A percentile compares a stretch with the other conserved stretches of the same genome.
These are phyloP conservation scores for Clitoria ternatea DNA, from an alignment of 306 rosid genomes.

Conservation along the genomic window DNA sequence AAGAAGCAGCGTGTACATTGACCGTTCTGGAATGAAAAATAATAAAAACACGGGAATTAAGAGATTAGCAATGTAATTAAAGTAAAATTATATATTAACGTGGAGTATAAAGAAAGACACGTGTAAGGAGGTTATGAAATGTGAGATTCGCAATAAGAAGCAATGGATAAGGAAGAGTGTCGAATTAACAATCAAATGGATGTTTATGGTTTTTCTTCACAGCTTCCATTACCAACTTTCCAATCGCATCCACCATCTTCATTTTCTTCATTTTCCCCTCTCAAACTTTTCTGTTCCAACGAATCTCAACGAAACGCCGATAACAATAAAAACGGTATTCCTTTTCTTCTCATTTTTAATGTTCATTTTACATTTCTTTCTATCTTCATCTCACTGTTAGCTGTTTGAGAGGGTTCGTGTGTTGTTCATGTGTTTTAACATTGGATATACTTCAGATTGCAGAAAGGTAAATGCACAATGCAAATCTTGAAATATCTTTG, in stretches of 20 bases:
- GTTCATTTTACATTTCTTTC: neutral
- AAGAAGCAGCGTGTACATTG: no score
- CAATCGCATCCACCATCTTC: conserved; percentile 22
- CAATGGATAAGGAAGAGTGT: conserved; percentile 37
- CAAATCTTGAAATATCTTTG: no score
- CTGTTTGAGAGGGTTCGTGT: no score
- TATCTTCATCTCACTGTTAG: no score
- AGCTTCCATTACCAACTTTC: conserved; percentile 28
- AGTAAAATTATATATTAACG: no score
- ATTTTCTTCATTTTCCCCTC: conserved; percentile 20
- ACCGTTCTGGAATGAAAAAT: no score
- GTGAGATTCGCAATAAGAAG: conserved; percentile 26
- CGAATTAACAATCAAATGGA: no score
- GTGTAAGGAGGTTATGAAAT: conserved; percentile 34
- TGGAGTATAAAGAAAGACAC: neutral
- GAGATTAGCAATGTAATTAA: no score
- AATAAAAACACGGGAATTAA: no score
- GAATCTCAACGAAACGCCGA: conserved; percentile 43
- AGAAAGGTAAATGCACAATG: no score
- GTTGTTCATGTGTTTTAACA: no score
- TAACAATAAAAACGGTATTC: conserved; percentile 32
- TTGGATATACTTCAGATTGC: no score
- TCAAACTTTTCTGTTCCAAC: conserved; percentile 41
- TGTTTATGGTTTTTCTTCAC: conserved; percentile 44
- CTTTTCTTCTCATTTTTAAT: neutral